phyloP scores from a whole-genome alignment of 805 yeast species.

The Priceomyces melissophilus region DNA sequence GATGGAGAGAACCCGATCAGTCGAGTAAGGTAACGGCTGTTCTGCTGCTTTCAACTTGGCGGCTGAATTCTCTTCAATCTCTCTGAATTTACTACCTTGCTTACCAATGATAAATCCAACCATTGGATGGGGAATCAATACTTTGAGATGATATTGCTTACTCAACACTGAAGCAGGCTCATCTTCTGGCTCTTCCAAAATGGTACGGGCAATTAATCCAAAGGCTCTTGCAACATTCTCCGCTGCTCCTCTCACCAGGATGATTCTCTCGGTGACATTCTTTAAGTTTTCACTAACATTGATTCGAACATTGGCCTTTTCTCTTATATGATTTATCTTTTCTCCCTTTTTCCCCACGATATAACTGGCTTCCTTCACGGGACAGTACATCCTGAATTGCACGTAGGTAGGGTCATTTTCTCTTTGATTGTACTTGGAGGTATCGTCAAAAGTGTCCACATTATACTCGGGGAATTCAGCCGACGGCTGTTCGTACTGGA shows the following conservation, averaged over 20 bases:
- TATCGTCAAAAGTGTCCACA: conserved; percentile 16
- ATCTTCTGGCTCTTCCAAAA: conserved; percentile 64
- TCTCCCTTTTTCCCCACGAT: conserved; percentile 84
- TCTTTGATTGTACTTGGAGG: conserved; percentile 37
- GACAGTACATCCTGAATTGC: conserved; percentile 70
- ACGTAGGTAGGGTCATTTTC: conserved; percentile 59
- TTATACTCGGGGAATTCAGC: not conserved
- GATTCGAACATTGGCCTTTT: conserved; percentile 58
- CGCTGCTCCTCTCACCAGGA: conserved; percentile 69
- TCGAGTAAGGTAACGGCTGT: conserved; percentile 66
- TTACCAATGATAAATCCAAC: conserved; percentile 83
- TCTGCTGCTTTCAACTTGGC: conserved; percentile 74
- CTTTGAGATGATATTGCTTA: conserved; percentile 50
- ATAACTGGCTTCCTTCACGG: conserved; percentile 69
- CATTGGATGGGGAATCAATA: conserved; percentile 72
- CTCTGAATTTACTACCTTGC: conserved; percentile 68
- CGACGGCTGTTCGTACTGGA: conserved; percentile 1
- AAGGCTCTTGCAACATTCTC: conserved; percentile 80
- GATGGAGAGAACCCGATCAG: conserved; percentile 69
- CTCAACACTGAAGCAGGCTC: conserved; percentile 57
- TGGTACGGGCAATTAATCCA: conserved; percentile 65
- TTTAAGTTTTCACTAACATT: conserved; percentile 70
- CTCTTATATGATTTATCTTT: conserved; percentile 60
- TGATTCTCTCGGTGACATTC: conserved; percentile 71
- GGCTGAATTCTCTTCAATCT: conserved; percentile 79